Evolutionary conservation across 352 stramenopile species (phyloP).

Genomic region (Phytophthora vignae): DNA sequence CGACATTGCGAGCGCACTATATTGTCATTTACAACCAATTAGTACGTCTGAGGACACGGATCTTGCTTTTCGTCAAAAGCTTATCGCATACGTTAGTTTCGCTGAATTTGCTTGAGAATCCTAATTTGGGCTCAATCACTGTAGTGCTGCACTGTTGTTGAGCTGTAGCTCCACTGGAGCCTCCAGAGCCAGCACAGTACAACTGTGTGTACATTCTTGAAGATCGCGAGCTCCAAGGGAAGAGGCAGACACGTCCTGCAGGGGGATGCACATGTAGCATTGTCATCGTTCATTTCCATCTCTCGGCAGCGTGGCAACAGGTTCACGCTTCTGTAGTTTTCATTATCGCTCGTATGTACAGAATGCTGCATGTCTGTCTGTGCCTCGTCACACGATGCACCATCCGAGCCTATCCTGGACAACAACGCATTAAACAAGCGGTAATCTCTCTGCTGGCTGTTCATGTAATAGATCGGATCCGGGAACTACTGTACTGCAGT

Average conservation of each 20-base stretch:
- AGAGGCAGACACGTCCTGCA: not conserved
- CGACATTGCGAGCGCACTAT: too few relatives aligned
- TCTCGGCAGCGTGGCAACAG: not conserved
- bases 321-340: not conserved
- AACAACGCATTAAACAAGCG: not conserved
- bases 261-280: not conserved
- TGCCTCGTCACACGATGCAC: not conserved
- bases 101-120: too few relatives aligned
- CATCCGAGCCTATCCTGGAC: not conserved
- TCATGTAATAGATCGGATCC: not conserved
- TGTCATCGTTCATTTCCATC: constrained; percentile 1
- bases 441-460: too few relatives aligned
- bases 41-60: not conserved
- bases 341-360: not conserved
- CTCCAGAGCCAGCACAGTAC: not conserved
- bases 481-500: not conserved
- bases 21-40: too few relatives aligned
- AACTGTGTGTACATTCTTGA: not conserved
- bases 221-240: not conserved
- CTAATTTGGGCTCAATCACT: not conserved
- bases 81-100: not conserved
- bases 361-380: not conserved
- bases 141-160: not conserved
- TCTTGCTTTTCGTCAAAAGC: not conserved
- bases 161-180: too few relatives aligned